These are phyloP conservation scores for Piper betle DNA, from an alignment of 164 flowering plant species.

Conservation along the genomic window DNA sequence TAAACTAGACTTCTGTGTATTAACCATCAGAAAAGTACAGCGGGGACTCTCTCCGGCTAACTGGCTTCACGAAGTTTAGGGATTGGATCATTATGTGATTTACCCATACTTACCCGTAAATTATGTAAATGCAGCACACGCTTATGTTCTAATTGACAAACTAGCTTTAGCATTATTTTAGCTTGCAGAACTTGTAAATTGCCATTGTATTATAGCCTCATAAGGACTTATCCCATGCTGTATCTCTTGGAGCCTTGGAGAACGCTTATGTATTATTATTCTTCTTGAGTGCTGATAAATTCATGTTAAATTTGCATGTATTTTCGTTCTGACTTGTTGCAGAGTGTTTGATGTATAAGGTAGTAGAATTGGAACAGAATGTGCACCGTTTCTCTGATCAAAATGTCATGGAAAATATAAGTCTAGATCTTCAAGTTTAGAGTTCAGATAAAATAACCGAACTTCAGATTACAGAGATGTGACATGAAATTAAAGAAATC, in stretches of 20 bases:
- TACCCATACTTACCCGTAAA: background rate
- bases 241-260: background rate
- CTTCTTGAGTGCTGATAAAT: background rate
- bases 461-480: background rate
- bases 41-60: background rate
- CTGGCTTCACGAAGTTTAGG: background rate
- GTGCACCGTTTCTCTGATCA: too few species aligned
- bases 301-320: too few species aligned
- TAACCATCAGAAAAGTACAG: constrained; percentile 1
- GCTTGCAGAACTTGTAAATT: background rate
- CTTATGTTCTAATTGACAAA: background rate
- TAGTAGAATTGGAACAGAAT: too few species aligned
- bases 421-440: too few species aligned
- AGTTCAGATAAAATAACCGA: too few species aligned
- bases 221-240: background rate
- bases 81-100: background rate
- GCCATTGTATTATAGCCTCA: background rate
- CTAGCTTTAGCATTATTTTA: background rate
- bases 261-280: background rate
- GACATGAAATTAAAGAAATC: constrained; percentile 11
- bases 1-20: constrained; percentile 9
- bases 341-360: too few species aligned
- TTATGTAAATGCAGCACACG: background rate
- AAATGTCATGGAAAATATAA: too few species aligned
- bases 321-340: too few species aligned